These are phyloP conservation scores for Endothia cerciana DNA, from an alignment of 2,329 filamentous ascomycete species.

Conservation along the genomic window DNA sequence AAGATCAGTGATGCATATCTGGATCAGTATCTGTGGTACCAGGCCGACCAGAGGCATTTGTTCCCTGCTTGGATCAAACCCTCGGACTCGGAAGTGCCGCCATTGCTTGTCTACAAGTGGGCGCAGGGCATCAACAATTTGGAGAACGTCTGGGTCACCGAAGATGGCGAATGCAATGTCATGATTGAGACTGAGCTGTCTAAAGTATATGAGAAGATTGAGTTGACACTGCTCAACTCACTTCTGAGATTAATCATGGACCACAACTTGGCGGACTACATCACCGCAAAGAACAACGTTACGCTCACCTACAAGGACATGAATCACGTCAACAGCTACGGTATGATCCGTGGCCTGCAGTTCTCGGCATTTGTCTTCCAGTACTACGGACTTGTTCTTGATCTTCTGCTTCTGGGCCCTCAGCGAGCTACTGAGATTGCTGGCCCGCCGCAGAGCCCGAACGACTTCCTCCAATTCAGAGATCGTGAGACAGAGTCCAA, in stretches of 20 bases:
- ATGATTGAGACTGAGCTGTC: constrained; percentile 98
- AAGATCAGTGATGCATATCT: constrained; percentile 99
- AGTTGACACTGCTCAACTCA: constrained; percentile 92
- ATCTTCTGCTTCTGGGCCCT: constrained; percentile 86
- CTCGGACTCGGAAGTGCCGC: constrained; percentile 95
- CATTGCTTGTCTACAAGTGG: constrained; percentile 96
- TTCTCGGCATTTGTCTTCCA: constrained; percentile 99
- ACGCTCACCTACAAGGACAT: constrained; percentile 99
- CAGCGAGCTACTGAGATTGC: constrained; percentile 98
- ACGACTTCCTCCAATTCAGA: constrained; percentile 96
- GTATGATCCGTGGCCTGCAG: constrained; percentile 95
- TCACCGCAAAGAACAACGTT: constrained; percentile 99
- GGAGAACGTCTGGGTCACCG: constrained; percentile 90
- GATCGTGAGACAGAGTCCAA: constrained; percentile 89
- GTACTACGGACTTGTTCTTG: constrained; percentile 94
- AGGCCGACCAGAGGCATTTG: constrained; percentile 93
- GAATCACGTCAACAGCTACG: constrained; percentile 99
- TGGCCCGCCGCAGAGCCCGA: constrained; percentile 88
- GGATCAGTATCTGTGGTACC: constrained; percentile 98
- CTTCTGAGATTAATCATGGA: constrained; percentile 97
- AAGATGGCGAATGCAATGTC: constrained; percentile 95
- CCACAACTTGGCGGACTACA: constrained; percentile 98
- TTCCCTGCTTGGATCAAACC: constrained; percentile 99
- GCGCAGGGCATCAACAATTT: constrained; percentile 99
- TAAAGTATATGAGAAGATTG: constrained; percentile 99